Conservation (phyloP, 2,329 filamentous ascomycete species). For the Aspergillus fumigatiaffinis region DNA sequence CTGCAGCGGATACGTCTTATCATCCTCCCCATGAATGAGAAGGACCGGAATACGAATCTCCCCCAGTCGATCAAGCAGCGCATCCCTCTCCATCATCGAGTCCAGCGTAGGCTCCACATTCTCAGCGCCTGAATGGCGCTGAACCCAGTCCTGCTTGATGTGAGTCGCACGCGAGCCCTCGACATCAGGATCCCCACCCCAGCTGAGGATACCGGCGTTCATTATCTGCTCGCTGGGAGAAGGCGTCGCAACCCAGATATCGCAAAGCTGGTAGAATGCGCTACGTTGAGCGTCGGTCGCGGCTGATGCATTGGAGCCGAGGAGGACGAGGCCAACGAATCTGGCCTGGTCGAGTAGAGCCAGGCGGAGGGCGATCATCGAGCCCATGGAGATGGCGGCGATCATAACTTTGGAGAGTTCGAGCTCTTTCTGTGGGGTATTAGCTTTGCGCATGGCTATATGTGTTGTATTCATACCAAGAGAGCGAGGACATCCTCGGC, state of each 20-base stretch:
- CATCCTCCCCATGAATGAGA: conserved; percentile 1
- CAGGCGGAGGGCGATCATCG: conserved; percentile 1
- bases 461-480: neutral
- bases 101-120: neutral
- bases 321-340: neutral
- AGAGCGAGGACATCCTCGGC: neutral
- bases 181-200: conserved; percentile 1
- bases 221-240: conserved; percentile 1
- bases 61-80: neutral
- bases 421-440: neutral
- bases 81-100: conserved; percentile 1
- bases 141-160: neutral
- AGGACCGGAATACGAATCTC: neutral
- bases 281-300: neutral
- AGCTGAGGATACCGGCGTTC: conserved; percentile 1
- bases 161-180: neutral
- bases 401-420: neutral
- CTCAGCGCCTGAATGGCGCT: conserved; percentile 1
- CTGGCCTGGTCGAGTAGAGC: neutral
- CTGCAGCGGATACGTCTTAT: neutral
- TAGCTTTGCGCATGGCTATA: neutral
- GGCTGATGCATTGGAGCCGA: neutral
- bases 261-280: neutral
- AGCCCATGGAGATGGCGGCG: conserved; percentile 2
- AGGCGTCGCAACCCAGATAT: conserved; percentile 1